Percentiles rank a stretch among this genome's conserved stretches.
These are phyloP conservation scores for Kwoniella newhampshirensis DNA, from an alignment of 768 basidiomycete species.

Conservation along the genomic window DNA sequence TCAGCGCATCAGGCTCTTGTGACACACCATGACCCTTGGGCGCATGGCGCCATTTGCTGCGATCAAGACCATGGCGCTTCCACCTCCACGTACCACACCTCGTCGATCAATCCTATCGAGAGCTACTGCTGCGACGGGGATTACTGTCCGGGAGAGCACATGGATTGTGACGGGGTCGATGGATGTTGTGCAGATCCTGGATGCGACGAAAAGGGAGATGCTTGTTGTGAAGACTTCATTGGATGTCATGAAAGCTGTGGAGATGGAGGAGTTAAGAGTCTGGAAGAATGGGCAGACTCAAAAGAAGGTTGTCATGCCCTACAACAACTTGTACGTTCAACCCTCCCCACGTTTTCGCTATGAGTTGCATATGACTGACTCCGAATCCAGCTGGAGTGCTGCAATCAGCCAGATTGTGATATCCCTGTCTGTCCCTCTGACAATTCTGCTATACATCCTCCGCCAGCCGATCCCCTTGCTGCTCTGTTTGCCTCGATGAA, in stretches of 20 bases:
- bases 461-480: conserved; percentile 17
- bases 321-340: conserved; percentile 40
- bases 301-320: conserved; percentile 46
- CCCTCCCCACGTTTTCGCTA: neutral
- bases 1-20: neutral
- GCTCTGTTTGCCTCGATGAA: conserved; percentile 15
- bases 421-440: conserved; percentile 27
- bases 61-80: conserved; percentile 40
- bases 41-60: conserved; percentile 42
- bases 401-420: conserved; percentile 33
- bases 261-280: conserved; percentile 4
- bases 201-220: conserved; percentile 17
- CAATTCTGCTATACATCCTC: conserved; percentile 12
- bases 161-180: conserved; percentile 6
- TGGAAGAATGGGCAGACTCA: conserved; percentile 42
- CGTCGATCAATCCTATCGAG: conserved; percentile 14
- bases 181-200: conserved; percentile 31
- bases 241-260: neutral
- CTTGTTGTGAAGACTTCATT: neutral
- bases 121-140: conserved; percentile 28
- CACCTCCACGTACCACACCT: conserved; percentile 17
- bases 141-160: conserved; percentile 15
- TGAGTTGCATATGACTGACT: neutral
- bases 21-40: conserved; percentile 37
- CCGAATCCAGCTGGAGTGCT: conserved; percentile 31